phyloP scores from a whole-genome alignment of 768 basidiomycete genomes.

The Leccinellum luteum region DNA sequence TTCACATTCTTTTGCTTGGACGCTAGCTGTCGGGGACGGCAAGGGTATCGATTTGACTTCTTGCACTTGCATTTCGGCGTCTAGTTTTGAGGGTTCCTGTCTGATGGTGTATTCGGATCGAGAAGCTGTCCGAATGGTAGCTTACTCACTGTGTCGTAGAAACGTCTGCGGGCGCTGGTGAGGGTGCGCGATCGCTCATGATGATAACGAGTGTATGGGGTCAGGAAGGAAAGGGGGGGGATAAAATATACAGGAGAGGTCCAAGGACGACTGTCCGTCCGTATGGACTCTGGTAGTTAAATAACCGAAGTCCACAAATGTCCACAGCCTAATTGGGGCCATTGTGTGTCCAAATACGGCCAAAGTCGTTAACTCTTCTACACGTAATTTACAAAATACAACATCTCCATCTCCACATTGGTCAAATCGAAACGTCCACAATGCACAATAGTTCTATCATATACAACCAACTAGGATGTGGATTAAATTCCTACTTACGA shows the following conservation, averaged over 20 bases:
- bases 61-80: neutral
- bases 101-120: slow-evolving; percentile 15
- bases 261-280: neutral
- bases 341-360: slow-evolving; percentile 20
- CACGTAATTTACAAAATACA: slow-evolving; percentile 8
- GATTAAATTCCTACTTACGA: slow-evolving; percentile 10
- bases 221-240: slow-evolving; percentile 10
- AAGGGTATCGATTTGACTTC: neutral
- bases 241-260: slow-evolving; percentile 9
- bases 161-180: neutral
- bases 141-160: slow-evolving; percentile 18
- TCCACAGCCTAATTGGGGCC: neutral
- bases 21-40: neutral
- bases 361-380: slow-evolving; percentile 16
- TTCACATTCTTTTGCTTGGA: slow-evolving; percentile 18
- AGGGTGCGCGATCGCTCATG: slow-evolving; percentile 25
- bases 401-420: neutral
- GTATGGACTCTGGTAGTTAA: neutral
- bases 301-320: neutral
- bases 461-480: neutral
- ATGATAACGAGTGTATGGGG: slow-evolving; percentile 32
- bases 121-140: neutral
- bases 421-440: neutral
- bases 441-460: neutral
- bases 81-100: neutral